Evolutionary conservation across 441 rosid genomes (phyloP).

Genomic region (Flueggea neowawraea): DNA sequence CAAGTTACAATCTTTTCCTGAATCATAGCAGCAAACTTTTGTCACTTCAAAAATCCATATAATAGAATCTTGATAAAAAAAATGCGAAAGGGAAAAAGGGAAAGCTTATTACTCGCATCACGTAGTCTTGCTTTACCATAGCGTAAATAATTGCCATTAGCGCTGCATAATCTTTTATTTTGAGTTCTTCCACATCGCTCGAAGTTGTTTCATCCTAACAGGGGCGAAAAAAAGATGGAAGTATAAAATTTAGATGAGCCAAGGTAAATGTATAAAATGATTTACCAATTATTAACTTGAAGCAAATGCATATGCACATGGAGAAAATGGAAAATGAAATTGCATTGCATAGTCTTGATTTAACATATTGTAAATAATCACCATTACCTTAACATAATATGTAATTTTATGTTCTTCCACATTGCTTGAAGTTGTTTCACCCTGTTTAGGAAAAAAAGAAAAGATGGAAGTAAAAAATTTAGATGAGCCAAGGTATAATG

Average conservation of each 20-base stretch:
- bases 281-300: neutral
- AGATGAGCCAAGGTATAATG: too few species aligned
- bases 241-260: neutral
- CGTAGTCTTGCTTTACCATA: conserved; percentile 71
- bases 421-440: too few species aligned
- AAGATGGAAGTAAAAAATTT: neutral
- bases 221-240: neutral
- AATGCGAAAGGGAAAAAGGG: neutral
- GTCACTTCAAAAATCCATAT: neutral
- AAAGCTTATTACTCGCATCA: conserved; percentile 63
- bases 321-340: neutral
- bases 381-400: too few species aligned
- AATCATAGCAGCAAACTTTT: conserved; percentile 1
- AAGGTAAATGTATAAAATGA: neutral
- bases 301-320: too few species aligned
- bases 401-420: too few species aligned
- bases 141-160: conserved; percentile 53
- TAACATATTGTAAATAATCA: too few species aligned
- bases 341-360: too few species aligned
- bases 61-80: neutral
- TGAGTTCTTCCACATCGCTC: conserved; percentile 20
- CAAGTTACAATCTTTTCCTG: conserved; percentile 74
- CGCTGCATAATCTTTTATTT: conserved; percentile 45
- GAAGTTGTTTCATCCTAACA: conserved; percentile 32
- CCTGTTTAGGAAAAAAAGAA: neutral